Evolutionary conservation across 768 basidiomycete species (phyloP), one percentile per base, ranked within the genome.

Genomic region (Lentinula detonsa): DNA sequence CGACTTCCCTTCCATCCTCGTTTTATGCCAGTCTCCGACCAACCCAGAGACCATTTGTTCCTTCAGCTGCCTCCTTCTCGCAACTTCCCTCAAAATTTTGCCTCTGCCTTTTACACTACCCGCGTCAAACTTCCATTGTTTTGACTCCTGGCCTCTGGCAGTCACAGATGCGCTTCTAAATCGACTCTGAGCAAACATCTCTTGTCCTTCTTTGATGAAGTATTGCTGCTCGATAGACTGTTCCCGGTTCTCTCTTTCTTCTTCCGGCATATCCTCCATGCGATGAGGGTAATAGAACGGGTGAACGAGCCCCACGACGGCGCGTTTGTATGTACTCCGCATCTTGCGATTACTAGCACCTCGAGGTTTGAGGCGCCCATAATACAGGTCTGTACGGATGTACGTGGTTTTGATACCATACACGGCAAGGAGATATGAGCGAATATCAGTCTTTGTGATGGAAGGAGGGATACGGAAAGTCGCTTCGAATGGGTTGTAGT

Each of bases 401-500:
- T 95, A 97, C 6, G 94, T 96, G 62, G 90, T 89, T 68, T 87
- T 78, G 50, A 98, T 86, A 63, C 91, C 91, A 66, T 98, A 98
- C n/a, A 88, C 83, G 37, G 93, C 82, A 56, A 75, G 75, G 51
- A 98, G 83, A 70, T 96, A 94, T 0, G 90, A 88, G 43, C 93
- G 87, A 40, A 98, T 76, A 75, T 98, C 95, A 60, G 89, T 91
- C 75, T 98, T 98, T 46, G 94, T 97, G 73, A 95, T 80, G 46
- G 85, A 88, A 63, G 85, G 84, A n/a, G 93, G 90, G 43, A 96
- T 81, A 59, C 93, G 91, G 78, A 98, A 96, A 2, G 95, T 98
- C 8, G 94, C 95, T 72, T 94, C 89, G 77, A 89, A 94, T 1
- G 95, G 94, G 63, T 98, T 95, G 79, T 98, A 98, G 1, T 93